Evolutionary conservation across 2,329 filamentous ascomycete genomes (phyloP).

Genomic region (Purpureocillium lavendulum): DNA sequence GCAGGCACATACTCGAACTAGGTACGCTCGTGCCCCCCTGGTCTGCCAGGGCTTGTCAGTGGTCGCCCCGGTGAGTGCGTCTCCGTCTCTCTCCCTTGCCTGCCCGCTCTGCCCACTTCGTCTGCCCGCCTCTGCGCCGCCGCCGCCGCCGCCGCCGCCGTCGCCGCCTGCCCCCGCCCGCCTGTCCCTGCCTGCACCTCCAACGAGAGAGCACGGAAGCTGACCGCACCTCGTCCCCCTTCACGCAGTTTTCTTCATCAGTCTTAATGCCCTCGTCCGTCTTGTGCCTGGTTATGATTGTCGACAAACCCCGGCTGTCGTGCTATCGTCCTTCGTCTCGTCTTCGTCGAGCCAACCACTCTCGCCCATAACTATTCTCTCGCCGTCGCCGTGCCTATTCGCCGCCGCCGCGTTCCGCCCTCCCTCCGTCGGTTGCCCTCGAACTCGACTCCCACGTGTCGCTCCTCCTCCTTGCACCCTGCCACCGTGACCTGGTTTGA

Average conservation of each 20-base stretch:
- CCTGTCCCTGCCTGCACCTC: too few species aligned
- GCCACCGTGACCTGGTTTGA: neutral
- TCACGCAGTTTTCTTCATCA: slow-evolving; percentile 2
- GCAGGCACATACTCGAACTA: too few species aligned
- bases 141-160: too few species aligned
- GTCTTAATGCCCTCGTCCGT: slow-evolving; percentile 1
- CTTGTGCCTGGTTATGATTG: slow-evolving; percentile 2
- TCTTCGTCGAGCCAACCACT: neutral
- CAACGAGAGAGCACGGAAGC: neutral
- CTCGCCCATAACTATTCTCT: neutral
- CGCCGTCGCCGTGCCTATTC: neutral
- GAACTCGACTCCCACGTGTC: too few species aligned
- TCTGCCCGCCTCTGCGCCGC: too few species aligned
- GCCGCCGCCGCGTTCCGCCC: neutral
- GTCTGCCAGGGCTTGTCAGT: too few species aligned
- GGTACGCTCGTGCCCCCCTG: too few species aligned
- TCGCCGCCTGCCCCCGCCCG: too few species aligned
- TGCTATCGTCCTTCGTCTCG: too few species aligned
- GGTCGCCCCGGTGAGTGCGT: too few species aligned
- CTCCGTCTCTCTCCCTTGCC: neutral
- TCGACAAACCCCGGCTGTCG: neutral
- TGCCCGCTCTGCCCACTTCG: neutral
- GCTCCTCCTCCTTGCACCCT: neutral
- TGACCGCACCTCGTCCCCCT: slow-evolving; percentile 4
- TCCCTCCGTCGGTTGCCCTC: neutral